Conservation (phyloP, 208 protist genomes). For the Leishmania braziliensis region DNA sequence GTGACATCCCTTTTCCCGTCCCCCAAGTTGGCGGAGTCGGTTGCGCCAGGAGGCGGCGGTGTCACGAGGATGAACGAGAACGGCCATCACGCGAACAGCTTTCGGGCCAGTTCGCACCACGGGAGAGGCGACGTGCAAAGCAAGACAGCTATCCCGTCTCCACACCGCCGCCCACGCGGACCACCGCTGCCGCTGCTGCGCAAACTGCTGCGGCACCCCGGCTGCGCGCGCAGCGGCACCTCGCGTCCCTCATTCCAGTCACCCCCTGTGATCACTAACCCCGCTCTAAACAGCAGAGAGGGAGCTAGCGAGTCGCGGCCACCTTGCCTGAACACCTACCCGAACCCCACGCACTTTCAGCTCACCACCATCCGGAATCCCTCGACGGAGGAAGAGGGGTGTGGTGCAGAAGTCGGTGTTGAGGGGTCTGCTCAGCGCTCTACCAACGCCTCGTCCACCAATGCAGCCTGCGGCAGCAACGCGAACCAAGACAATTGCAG, state of each 20-base stretch:
- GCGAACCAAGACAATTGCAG: neutral
- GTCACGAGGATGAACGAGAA: neutral
- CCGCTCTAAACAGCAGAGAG: neutral
- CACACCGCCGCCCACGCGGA: constrained; percentile 35
- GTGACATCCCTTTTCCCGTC: neutral
- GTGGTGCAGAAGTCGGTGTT: neutral
- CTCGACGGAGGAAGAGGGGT: neutral
- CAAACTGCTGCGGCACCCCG: constrained; percentile 14
- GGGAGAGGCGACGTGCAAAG: constrained; percentile 12
- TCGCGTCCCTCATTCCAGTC: constrained; percentile 4
- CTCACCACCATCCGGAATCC: neutral
- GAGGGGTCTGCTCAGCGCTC: neutral
- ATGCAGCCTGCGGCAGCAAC: neutral
- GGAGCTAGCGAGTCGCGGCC: neutral
- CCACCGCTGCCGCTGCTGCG: constrained; percentile 42
- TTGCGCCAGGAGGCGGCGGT: neutral
- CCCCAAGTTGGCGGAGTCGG: neutral
- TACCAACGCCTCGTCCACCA: neutral
- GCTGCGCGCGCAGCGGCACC: neutral
- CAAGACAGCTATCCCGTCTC: constrained; percentile 30
- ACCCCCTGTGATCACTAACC: too few relatives aligned
- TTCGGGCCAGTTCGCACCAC: neutral
- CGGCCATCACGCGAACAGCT: neutral
- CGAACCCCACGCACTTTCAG: neutral
- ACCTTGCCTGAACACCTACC: neutral